phyloP scores from a whole-genome alignment of 108 stramenopile genomes.

The Cylindrotheca closterium region DNA sequence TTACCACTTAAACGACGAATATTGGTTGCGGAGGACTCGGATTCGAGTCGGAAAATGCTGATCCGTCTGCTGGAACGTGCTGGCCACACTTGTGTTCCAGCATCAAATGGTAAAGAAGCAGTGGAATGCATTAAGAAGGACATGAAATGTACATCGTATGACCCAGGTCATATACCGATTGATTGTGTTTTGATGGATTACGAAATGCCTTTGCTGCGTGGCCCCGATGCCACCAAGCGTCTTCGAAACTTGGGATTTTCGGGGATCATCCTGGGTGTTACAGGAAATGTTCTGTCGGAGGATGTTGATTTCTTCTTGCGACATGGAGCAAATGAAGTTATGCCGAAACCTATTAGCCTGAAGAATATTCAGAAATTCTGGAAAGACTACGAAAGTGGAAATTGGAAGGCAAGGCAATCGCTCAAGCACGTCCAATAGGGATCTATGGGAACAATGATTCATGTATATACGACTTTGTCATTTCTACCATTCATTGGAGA shows the following conservation, averaged over 20 bases:
- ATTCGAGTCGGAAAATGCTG: conserved; percentile 41
- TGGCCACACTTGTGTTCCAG: conserved; percentile 33
- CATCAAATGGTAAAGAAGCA: conserved; percentile 35
- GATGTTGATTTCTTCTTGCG: conserved; percentile 34
- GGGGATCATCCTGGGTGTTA: conserved; percentile 39
- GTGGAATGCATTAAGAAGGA: conserved; percentile 23
- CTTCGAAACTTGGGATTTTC: conserved; percentile 38
- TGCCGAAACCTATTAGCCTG: conserved; percentile 33
- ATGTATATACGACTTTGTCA: neutral
- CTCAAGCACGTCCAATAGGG: too few species aligned
- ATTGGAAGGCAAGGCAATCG: too few species aligned
- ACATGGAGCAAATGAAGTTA: conserved; percentile 34
- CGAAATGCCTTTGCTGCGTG: conserved; percentile 51
- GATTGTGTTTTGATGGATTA: conserved; percentile 43
- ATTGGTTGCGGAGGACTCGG: conserved; percentile 37
- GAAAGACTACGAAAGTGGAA: neutral
- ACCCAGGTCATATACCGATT: neutral
- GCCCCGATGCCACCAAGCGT: conserved; percentile 30
- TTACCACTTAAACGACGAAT: neutral
- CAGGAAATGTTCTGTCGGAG: conserved; percentile 43
- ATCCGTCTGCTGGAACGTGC: conserved; percentile 27
- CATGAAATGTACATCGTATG: conserved; percentile 2
- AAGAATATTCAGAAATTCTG: neutral
- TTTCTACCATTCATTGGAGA: neutral
- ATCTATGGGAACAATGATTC: neutral